Percentiles rank a stretch among this genome's conserved stretches.
These are phyloP conservation scores for Cydonia oblonga DNA, from an alignment of 331 rosid genomes.

Conservation along the genomic window DNA sequence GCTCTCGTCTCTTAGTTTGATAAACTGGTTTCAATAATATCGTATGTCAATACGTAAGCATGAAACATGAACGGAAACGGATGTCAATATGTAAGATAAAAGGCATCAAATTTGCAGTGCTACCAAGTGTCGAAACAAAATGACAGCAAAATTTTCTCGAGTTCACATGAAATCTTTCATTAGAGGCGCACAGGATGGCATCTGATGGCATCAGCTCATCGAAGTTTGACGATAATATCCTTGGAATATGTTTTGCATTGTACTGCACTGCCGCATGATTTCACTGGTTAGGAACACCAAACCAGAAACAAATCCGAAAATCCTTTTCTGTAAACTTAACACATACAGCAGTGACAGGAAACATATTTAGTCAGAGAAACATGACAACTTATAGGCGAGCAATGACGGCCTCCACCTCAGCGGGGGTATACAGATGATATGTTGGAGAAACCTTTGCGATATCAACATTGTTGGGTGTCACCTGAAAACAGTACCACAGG, in stretches of 20 bases:
- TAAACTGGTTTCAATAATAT: too few species aligned
- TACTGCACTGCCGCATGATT: background rate
- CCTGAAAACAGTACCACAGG: conserved; percentile 25
- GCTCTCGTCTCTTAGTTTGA: too few species aligned
- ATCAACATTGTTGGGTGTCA: conserved; percentile 91
- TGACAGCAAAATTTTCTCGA: background rate
- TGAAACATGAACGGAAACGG: background rate
- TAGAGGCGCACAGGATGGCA: background rate
- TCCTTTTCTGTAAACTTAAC: conserved; percentile 9
- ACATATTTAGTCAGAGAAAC: background rate
- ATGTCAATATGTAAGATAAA: background rate
- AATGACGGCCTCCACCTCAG: conserved; percentile 93
- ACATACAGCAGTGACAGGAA: background rate
- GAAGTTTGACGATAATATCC: background rate
- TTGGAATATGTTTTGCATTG: background rate
- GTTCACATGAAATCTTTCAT: background rate
- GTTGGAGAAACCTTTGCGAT: conserved; percentile 84
- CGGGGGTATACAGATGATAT: conserved; percentile 77
- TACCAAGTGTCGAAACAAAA: background rate
- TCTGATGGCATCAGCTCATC: background rate
- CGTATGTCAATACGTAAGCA: too few species aligned
- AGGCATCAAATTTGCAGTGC: background rate
- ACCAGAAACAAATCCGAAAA: conserved; percentile 1
- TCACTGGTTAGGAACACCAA: background rate
- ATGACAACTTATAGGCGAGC: conserved; percentile 48